Evolutionary conservation across 331 rosid genomes (phyloP).

Genomic region (Erythrophleum ivorense): DNA sequence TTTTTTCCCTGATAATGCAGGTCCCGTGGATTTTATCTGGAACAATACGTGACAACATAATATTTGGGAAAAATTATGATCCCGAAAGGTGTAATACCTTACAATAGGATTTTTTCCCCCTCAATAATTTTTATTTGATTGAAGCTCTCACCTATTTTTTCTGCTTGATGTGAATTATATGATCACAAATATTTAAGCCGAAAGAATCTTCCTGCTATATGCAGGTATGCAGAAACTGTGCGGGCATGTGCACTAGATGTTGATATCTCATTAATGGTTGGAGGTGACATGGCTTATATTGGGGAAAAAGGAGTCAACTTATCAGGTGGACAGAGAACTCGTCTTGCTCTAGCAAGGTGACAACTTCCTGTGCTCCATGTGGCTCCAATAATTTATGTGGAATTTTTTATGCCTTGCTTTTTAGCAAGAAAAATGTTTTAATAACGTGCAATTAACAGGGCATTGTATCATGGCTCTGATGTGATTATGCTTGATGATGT

Average conservation of each 20-base stretch:
- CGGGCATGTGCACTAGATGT: constrained; percentile 80
- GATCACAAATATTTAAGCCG: constrained; percentile 27
- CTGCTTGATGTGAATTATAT: constrained; percentile 17
- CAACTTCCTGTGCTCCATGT: constrained; percentile 7
- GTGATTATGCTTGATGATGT: constrained; percentile 89
- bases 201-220: constrained; percentile 42
- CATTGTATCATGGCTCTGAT: constrained; percentile 80
- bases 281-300: constrained; percentile 91
- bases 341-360: constrained; percentile 95
- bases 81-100: constrained; percentile 60
- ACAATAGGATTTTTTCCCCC: background rate
- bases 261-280: constrained; percentile 85
- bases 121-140: constrained; percentile 23
- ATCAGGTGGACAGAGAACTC: constrained; percentile 97
- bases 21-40: constrained; percentile 97
- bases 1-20: constrained; percentile 51
- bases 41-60: constrained; percentile 86
- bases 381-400: constrained; percentile 4
- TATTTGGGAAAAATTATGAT: constrained; percentile 79
- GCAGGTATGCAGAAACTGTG: constrained; percentile 78
- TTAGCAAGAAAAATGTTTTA: constrained; percentile 22
- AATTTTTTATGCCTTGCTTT: constrained; percentile 32
- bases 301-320: constrained; percentile 91
- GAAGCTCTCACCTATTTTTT: constrained; percentile 30
- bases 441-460: constrained; percentile 64